These are phyloP conservation scores for Aphanocladium album DNA, from an alignment of 2,329 filamentous ascomycete genomes.

Conservation along the genomic window DNA sequence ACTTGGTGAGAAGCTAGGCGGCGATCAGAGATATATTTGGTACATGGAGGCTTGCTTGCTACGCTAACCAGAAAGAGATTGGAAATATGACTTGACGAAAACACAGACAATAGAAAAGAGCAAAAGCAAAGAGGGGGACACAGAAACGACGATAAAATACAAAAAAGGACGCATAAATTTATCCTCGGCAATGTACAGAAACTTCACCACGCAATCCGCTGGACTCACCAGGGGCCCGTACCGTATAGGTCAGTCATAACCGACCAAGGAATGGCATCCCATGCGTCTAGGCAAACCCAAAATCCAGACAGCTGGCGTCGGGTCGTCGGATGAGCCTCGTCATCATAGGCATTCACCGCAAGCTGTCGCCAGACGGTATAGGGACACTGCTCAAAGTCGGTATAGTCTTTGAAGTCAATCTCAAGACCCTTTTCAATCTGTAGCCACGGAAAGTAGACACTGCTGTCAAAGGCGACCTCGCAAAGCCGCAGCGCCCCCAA, in stretches of 20 bases:
- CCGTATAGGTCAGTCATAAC: neutral
- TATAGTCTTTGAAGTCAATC: constrained; percentile 7
- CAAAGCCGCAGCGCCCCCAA: neutral
- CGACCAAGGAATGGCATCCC: constrained; percentile 11
- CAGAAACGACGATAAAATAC: neutral
- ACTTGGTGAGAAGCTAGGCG: no score
- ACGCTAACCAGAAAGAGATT: no score
- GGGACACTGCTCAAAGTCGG: constrained; percentile 8
- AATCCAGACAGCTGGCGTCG: neutral
- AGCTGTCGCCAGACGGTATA: constrained; percentile 2
- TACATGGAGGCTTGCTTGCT: no score
- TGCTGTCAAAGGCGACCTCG: constrained; percentile 7
- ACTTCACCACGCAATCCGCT: neutral
- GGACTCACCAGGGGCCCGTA: constrained; percentile 3
- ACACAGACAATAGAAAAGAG: no score
- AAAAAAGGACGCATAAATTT: neutral
- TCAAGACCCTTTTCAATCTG: neutral
- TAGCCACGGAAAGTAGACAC: constrained; percentile 11
- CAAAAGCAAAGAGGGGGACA: no score
- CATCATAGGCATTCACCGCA: neutral
- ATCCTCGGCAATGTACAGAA: neutral
- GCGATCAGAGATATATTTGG: no score
- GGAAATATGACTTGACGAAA: no score
- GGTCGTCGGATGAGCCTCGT: no score
- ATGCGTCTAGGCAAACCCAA: constrained; percentile 6